These are phyloP conservation scores for Cynanchum wilfordii DNA, from an alignment of 257 asterid species.

Conservation along the genomic window DNA sequence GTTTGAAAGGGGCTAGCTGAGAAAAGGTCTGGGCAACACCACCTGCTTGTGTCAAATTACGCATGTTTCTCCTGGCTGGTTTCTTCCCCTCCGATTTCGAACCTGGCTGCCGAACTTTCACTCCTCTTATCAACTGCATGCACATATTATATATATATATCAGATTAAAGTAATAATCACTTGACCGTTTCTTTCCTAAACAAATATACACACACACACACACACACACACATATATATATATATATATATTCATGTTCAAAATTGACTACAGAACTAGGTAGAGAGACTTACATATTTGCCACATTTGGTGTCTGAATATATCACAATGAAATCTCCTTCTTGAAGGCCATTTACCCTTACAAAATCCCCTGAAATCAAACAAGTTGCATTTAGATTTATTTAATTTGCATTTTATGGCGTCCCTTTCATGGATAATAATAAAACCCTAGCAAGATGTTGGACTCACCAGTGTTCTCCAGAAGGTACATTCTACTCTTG, in stretches of 20 bases:
- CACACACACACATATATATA: no score
- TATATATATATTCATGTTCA: no score
- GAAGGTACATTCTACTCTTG: constrained; percentile 93
- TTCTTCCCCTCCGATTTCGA: constrained; percentile 60
- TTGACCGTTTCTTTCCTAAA: no score
- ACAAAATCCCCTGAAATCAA: constrained; percentile 37
- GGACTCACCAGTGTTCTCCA: constrained; percentile 71
- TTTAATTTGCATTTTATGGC: neutral
- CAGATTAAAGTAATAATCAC: neutral
- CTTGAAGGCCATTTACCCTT: constrained; percentile 38
- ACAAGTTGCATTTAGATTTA: neutral
- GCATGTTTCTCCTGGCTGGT: constrained; percentile 51
- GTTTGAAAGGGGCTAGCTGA: constrained; percentile 31
- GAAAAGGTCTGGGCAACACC: constrained; percentile 22
- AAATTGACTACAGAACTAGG: no score
- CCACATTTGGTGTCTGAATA: constrained; percentile 44
- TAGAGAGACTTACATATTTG: constrained; percentile 61
- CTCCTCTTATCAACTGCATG: constrained; percentile 77
- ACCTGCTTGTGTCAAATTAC: constrained; percentile 32
- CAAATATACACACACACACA: no score
- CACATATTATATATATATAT: neutral
- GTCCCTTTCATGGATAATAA: neutral
- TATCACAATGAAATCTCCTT: constrained; percentile 44
- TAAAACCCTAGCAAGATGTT: neutral
- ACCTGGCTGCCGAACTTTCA: constrained; percentile 68